Base-by-base conservation (phyloP, 345 rosid genomes). In the Euphorbia peplus region DNA sequence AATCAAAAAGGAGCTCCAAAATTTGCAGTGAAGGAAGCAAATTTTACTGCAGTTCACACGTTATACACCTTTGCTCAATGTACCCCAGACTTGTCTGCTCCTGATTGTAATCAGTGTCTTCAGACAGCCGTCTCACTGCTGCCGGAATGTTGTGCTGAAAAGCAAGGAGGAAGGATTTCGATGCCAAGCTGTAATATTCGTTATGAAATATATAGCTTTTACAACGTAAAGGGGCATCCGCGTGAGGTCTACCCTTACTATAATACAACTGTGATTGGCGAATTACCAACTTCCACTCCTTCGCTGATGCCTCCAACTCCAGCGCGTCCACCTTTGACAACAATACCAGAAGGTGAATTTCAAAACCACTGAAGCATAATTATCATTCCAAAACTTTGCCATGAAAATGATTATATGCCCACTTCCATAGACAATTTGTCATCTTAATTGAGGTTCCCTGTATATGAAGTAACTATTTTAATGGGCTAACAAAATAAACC, bases 61-160 rank as follows among this genome's bases (percentile, higher is more conserved):
- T 9, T 80, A 41, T 81, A 67, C 41, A 79, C 76, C 5, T 51
- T 83, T 5, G 81, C 75, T 10, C 90, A 87, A 71, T 90, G 97
- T 78, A 81, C 87, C 4, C 80, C 83, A 2, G 90, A 90, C 65
- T 53, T 90, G 42, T 68, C 77, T 44, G 69, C 44, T 28, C 0
- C 9, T 28, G 80, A 82, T 1, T 86, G 93, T 67, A 48, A 57
- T 10, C 13, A n/a, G 4, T 88, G 93, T 77, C 66, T 85, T 60
- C 35, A 28, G 1, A 21, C 3, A 19, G 69, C 71, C 32, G 41
- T 61, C 44, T 24, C 60, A 1, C 28, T 16, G 3, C 28, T 72
- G 46, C 75, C 67, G 3, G 0, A 0, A 4, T 54, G 68, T 47
- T 68, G 70, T 21, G 41, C 35, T 46, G 75, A 73, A 55, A 78